These are phyloP conservation scores for Arthonia radiata DNA, from an alignment of 495 filamentous ascomycete genomes.

Conservation along the genomic window DNA sequence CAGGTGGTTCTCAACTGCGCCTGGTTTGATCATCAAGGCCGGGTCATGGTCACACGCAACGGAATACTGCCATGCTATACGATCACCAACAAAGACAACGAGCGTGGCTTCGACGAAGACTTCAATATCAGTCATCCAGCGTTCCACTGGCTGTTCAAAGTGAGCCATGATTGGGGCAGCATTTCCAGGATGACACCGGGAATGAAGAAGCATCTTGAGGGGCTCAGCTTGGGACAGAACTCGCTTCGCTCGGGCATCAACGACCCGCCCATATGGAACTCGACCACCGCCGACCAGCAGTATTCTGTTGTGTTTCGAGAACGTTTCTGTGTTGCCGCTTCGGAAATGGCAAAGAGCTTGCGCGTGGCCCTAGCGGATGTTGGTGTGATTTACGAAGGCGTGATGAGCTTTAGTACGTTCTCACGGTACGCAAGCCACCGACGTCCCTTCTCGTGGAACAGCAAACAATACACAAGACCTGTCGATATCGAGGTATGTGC, in stretches of 20 bases:
- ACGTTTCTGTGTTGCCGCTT: constrained; percentile 59
- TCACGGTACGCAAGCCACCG: too few species aligned
- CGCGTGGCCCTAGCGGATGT: constrained; percentile 34
- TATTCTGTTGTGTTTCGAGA: constrained; percentile 68
- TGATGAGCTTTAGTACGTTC: constrained; percentile 31
- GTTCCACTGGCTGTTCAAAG: constrained; percentile 71
- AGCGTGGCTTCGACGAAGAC: constrained; percentile 45
- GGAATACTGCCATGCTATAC: constrained; percentile 59
- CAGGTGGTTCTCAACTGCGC: constrained; percentile 55
- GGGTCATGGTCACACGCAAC: constrained; percentile 54
- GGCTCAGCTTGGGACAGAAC: constrained; percentile 1
- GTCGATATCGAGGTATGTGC: constrained; percentile 1
- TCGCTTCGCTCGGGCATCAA: constrained; percentile 19
- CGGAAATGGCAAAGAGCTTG: constrained; percentile 40
- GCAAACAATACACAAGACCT: constrained; percentile 2
- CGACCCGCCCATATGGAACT: constrained; percentile 16
- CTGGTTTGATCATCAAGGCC: constrained; percentile 49
- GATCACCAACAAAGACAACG: constrained; percentile 55
- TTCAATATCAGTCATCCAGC: constrained; percentile 55
- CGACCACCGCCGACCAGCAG: constrained; percentile 24
- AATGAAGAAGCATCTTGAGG: constrained; percentile 31
- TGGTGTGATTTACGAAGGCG: constrained; percentile 56
- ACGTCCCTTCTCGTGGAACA: constrained; percentile 14
- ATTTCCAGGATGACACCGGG: constrained; percentile 40
- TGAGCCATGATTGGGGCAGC: constrained; percentile 47